Base-by-base conservation (phyloP, 2,329 filamentous ascomycete species). In the Nemania sp. region DNA sequence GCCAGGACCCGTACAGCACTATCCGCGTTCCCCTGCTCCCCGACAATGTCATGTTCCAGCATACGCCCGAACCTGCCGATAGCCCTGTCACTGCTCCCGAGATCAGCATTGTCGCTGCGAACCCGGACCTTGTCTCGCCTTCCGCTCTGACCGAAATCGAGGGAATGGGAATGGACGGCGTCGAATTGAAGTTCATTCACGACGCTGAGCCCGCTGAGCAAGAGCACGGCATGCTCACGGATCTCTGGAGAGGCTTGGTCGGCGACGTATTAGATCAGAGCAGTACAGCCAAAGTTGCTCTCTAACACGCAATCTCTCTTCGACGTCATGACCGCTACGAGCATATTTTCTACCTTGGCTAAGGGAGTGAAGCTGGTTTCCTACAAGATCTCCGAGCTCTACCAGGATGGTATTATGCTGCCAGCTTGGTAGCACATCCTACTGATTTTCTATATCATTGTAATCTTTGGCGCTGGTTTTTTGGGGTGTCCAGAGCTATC, bases 1-100 rank as follows among this genome's bases (percentile, higher is more conserved):
- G 66, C 48, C 45, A 63, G 20, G 66, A 72, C 56, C 62, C 70
- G 12, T 72, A 74, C 63, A 62, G 66, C 34, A 66, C 73, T 56
- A 73, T 82, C 44, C 81, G 80, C 59, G 78, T 86, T 28, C 83
- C 83, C 26, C 74, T 86, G 5, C 75, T 86, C 8, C 82, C 83
- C 11, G 83, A 86, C 70, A 83, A 80, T 73, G 81, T 78, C 69
- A 64, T 67, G 41, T 68, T 70, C 8, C 72, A 77, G 47, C 75
- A 78, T 59, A 67, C 64, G 1, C 71, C 76, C 30, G 76, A 81
- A 60, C 67, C 71, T 12, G 48, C 65, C 11, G 76, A 80, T 52
- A 70, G 67, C 4, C 73, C 77, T 8, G 59, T 79, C 33, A 63
- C 70, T 5, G 60, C 62, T 37, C 73, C 76, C 14, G 72, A 80